Conservation (phyloP, 2,329 filamentous ascomycete species). For the Lojkania enalia region DNA sequence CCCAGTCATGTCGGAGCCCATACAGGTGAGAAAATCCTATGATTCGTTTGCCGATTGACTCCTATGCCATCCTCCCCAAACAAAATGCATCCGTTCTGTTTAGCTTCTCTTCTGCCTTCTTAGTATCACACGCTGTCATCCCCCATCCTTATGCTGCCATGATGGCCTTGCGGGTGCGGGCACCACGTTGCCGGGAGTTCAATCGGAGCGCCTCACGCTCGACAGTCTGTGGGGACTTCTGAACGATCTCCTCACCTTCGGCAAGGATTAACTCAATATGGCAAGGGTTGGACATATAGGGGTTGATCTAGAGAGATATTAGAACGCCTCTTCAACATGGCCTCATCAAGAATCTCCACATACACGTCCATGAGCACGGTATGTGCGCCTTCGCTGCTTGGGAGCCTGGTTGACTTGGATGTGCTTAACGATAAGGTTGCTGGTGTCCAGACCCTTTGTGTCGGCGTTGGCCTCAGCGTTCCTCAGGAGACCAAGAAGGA, state of each 20-base stretch:
- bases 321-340: too few species aligned
- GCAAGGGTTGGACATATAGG: constrained; percentile 99
- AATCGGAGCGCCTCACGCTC: constrained; percentile 70
- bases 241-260: constrained; percentile 92
- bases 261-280: constrained; percentile 99
- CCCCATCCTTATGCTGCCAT: constrained; percentile 53
- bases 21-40: constrained; percentile 43
- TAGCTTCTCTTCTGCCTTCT: not conserved
- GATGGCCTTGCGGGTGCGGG: constrained; percentile 64
- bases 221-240: constrained; percentile 77
- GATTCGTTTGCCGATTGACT: constrained; percentile 47
- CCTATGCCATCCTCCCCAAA: constrained; percentile 41
- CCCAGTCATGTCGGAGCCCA: constrained; percentile 41
- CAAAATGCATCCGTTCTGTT: constrained; percentile 14
- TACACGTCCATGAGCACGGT: constrained; percentile 99
- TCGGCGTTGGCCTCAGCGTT: constrained; percentile 52
- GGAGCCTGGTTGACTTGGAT: constrained; percentile 99
- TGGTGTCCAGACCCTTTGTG: constrained; percentile 68
- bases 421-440: constrained; percentile 98
- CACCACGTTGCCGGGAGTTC: constrained; percentile 88
- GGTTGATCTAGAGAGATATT: constrained; percentile 79
- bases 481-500: constrained; percentile 87
- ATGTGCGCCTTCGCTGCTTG: constrained; percentile 98
- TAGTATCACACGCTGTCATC: constrained; percentile 18
- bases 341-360: too few species aligned